phyloP scores from a whole-genome alignment of 208 protist genomes.

The Wallacemonas sp. region DNA sequence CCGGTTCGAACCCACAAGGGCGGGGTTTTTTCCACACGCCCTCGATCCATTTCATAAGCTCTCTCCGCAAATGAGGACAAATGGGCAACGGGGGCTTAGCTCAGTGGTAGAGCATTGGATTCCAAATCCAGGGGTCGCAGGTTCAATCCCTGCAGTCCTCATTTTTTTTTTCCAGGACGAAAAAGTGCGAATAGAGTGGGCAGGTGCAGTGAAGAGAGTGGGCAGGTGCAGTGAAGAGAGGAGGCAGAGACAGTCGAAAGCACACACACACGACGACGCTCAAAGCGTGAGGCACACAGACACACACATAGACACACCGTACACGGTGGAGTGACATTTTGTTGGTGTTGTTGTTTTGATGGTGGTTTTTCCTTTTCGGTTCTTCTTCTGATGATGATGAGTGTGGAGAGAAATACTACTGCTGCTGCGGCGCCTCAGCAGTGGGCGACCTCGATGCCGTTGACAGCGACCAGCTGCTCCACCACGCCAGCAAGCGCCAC shows the following conservation, averaged over 20 bases:
- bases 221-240: neutral
- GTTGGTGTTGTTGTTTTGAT: neutral
- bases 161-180: conserved; percentile 17
- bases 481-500: conserved; percentile 54
- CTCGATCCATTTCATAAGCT: neutral
- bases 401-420: neutral
- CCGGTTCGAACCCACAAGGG: no score
- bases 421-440: neutral
- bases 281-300: no score
- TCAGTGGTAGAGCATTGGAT: conserved; percentile 76
- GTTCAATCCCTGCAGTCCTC: conserved; percentile 78
- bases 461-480: conserved; percentile 39
- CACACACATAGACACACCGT: neutral
- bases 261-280: neutral
- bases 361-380: conserved; percentile 1
- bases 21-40: no score
- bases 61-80: neutral
- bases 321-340: neutral
- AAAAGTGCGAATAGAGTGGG: neutral
- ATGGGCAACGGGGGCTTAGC: conserved; percentile 47
- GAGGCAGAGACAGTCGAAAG: neutral
- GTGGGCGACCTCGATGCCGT: conserved; percentile 42
- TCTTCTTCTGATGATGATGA: neutral
- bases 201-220: neutral
- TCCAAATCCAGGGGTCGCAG: conserved; percentile 75